Conservation (phyloP, 352 stramenopile species). For the Blastocystis sp. region DNA sequence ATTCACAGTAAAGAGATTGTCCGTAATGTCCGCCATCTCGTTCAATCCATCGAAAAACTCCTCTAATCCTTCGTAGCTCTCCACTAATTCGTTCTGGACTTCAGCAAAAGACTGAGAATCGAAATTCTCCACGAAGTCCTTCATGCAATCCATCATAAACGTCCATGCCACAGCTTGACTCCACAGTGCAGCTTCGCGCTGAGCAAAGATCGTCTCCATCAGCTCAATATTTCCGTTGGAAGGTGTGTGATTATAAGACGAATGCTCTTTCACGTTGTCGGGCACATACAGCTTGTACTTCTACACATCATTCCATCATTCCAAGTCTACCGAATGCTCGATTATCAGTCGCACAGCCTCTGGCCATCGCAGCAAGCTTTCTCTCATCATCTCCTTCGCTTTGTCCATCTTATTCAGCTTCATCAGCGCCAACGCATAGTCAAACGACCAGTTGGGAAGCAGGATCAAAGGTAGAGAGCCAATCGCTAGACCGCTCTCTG, state of each 20-base stretch:
- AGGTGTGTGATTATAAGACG: not conserved
- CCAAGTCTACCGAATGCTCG: not conserved
- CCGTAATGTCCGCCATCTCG: not conserved
- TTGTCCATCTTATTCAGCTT: not conserved
- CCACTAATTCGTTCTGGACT: not conserved
- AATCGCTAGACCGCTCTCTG: not conserved
- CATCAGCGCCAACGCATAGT: conserved; percentile 1
- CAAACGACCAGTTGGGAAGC: conserved; percentile 34
- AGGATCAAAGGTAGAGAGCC: not conserved
- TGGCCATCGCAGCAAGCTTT: not conserved
- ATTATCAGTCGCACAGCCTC: not conserved
- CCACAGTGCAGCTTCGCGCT: not conserved
- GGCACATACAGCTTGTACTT: not conserved
- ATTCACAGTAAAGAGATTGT: conserved; percentile 8
- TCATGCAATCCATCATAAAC: not conserved
- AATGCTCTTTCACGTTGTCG: not conserved
- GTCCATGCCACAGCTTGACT: not conserved
- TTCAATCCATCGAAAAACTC: conserved; percentile 1
- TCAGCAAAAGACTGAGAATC: not conserved
- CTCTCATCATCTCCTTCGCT: not conserved
- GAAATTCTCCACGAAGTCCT: not conserved
- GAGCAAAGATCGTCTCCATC: not conserved
- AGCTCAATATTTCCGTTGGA: not conserved
- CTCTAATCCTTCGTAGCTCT: not conserved
- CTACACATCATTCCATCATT: not conserved